A percentile compares a stretch with the other conserved stretches of the same genome.
Conservation (phyloP, 176 grass and related monocot genomes). For the Panicum miliaceum region DNA sequence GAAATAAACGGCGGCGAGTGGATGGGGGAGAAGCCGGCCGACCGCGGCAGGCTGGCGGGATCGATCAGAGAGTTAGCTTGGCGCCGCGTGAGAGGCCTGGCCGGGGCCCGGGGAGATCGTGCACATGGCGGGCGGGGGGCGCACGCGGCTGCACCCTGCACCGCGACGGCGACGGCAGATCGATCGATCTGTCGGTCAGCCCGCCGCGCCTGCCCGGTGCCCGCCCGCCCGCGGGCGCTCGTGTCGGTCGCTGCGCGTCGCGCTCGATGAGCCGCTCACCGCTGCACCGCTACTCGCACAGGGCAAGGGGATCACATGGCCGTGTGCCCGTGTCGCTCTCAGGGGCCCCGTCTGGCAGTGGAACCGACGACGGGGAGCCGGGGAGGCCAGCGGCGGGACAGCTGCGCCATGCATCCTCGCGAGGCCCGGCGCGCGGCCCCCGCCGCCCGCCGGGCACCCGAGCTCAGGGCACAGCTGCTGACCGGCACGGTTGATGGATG, state of each 20-base stretch:
- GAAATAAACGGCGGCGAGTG: background rate
- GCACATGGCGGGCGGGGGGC: background rate
- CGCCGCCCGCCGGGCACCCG: background rate
- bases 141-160: background rate
- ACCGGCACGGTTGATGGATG: background rate
- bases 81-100: background rate
- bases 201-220: too few species aligned
- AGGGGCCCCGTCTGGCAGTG: constrained; percentile 5
- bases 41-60: background rate
- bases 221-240: background rate
- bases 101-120: background rate
- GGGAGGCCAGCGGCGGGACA: constrained; percentile 8
- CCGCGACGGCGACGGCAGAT: constrained; percentile 34
- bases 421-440: background rate
- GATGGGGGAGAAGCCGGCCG: background rate
- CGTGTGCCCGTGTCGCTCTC: too few species aligned
- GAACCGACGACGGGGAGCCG: constrained; percentile 25
- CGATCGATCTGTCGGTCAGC: background rate
- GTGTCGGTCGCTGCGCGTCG: constrained; percentile 33
- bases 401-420: background rate
- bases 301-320: constrained; percentile 9
- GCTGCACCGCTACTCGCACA: background rate
- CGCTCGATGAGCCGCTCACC: constrained; percentile 3
- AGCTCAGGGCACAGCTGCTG: background rate
- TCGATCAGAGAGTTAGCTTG: background rate